Base-by-base conservation (phyloP, 169 alveolate genomes). In the Eimeria tenella region DNA sequence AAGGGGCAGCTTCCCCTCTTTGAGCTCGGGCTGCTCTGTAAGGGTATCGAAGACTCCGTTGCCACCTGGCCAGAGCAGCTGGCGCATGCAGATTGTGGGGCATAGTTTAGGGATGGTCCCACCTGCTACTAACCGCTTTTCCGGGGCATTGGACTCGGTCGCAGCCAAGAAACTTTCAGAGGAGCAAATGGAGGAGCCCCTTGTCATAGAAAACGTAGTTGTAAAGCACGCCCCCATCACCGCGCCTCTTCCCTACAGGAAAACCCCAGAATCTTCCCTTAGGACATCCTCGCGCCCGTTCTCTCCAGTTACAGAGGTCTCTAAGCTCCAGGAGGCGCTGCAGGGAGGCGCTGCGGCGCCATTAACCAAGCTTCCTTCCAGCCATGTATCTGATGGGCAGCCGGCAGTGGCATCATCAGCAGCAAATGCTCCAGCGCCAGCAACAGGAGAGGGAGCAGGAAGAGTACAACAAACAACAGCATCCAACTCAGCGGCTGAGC, bases 81-180 rank as follows among this genome's bases (percentile, higher is more conserved):
- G 89, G 89, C 89, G 89, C 73, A 81, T 81, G 89, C 89, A 42
- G 11, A 7, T 53, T 6, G 73, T 11, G 49, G 70, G 23, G 73
- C 53, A 8, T 7, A 5, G 17, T 4, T 5, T 9, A 21, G 73
- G 73, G 6, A 49, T 8, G 19, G 53, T 55, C 52, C 73, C 55
- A 5, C 70, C 52, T 19, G 49, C 89, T 19, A 25, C 31, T 9
- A 52, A 56, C 56, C 5, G 53, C 15, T 23, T 81, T 2, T 81
- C 55, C n/a, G 89, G 71, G 89, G 89, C 73, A 17, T 71, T 77
- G 21, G 87, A 77, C 13, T 17, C 31, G 42, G 31, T 77, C 5
- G 25, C 87, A 5, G 50, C 50, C 10, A 50, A n/a, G 49, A 50
- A n/a, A 19, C 21, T 6, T n/a, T 13, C 68, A 5, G 21, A n/a